Base-by-base conservation (phyloP, 2,329 filamentous ascomycete species). In the Colletotrichum brevisporum region DNA sequence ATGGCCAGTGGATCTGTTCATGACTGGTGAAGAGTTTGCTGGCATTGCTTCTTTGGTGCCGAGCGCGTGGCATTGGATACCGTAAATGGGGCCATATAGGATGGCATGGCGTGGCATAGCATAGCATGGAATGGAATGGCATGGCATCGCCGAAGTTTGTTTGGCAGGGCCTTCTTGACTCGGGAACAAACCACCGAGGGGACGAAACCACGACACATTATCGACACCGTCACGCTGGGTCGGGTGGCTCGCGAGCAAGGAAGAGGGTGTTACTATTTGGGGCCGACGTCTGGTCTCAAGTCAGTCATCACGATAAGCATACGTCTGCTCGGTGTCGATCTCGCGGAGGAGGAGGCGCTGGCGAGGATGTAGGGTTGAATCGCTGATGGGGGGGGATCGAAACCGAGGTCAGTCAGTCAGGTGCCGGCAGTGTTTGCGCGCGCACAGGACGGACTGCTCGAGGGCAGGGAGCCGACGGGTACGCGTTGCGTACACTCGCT, bases 1-100 rank as follows among this genome's bases (percentile, higher is more conserved):
- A 69, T 69, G 60, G 61, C n/a, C 54, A n/a, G 66, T 69, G 66
- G 61, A 59, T 65, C 61, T 60, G 61, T 54, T 65, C 66, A 69
- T 69, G 54, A 59, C 66, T 65, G 66, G 51, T 50, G 48, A 59
- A 47, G 53, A 31, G 47, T 56, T 50, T 59, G 56, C 41, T 48
- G n/a, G 21, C 27, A 31, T 43, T 41, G 47, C 18, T n/a, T 18
- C 16, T 45, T 26, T n/a, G 26, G 10, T 47, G 26, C 48, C 48
- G 31, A 43, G 47, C 65, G 55, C 26, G 54, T 59, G 54, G 62
- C 55, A 65, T 36, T 36, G 31, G 51, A 58, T 53, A 53, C 47
- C 39, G 39, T 60, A 60, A 31, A 60, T 64, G 60, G 60, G 45
- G 45, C 52, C 47, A 24, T 21, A 53, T 53, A 48, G 51, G 51